Base-by-base conservation (phyloP, 352 stramenopile genomes). In the Phytophthora palmivora region DNA sequence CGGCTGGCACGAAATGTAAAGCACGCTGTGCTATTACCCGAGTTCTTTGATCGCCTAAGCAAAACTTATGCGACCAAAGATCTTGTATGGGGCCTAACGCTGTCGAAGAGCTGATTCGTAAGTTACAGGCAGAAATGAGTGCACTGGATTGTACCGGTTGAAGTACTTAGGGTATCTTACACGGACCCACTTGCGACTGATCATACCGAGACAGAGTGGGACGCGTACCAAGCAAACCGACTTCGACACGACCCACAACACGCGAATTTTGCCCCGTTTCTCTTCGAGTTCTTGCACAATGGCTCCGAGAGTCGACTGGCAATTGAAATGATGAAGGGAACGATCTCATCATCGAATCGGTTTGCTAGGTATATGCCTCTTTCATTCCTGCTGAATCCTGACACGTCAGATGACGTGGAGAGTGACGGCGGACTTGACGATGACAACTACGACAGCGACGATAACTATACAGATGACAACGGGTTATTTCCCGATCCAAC, bases 31-130 rank as follows among this genome's bases (percentile, higher is more conserved):
- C 58, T 96, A 2, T 69, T 95, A 52, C 88, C 88, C 3, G 88
- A 96, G 45, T 96, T 96, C 51, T 96, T 96, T 53, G 88, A 96
- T 19, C 83, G 86, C 12, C 37, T 96, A 26, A 78, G 82, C 63
- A 91, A 87, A 74, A 89, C 59, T 6, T 87, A 82, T 44, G 67
- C 78, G 21, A 89, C 87, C 4, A 96, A 94, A 46, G 88, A 96
- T 52, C 65, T 95, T 41, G 80, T 94, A 14, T 96, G 88, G 88
- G 86, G 0, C 71, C 78, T 6, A 72, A 82, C 34, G 76, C 78
- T 18, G 75, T 96, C 0, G 76, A 94, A 61, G 87, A 96, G 45
- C 62, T 96, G 42, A 87, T 89, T 36, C 58, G 71, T 32, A 89
- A 87, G 37, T 63, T 96, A 6, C 83, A 94, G 44, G 53, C 53